These are phyloP conservation scores for Zygoascus ofunaensis DNA, from an alignment of 805 yeast genomes.

Conservation along the genomic window DNA sequence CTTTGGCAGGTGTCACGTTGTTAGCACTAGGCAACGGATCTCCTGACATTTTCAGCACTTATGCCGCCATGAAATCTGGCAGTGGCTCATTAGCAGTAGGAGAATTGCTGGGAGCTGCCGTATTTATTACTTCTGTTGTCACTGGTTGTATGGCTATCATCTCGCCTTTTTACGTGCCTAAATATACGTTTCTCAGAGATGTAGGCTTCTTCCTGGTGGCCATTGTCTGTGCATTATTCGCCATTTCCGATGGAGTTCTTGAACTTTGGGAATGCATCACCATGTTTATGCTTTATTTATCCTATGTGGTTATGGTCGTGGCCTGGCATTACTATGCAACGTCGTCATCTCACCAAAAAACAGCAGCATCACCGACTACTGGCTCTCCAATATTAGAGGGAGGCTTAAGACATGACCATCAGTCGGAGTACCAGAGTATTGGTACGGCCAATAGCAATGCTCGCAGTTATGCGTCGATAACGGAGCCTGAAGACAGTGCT, in stretches of 20 bases:
- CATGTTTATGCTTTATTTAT: slow-evolving; percentile 47
- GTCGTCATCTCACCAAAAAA: neutral
- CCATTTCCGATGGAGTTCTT: slow-evolving; percentile 48
- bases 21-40: slow-evolving; percentile 89
- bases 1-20: slow-evolving; percentile 76
- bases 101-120: slow-evolving; percentile 84
- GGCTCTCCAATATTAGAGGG: too few relatives aligned
- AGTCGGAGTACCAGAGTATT: too few relatives aligned
- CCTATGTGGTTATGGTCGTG: slow-evolving; percentile 47
- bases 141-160: slow-evolving; percentile 69
- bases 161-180: slow-evolving; percentile 50
- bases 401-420: too few relatives aligned
- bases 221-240: slow-evolving; percentile 40
- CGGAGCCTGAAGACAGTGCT: neutral
- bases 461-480: neutral
- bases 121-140: slow-evolving; percentile 70
- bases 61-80: slow-evolving; percentile 66
- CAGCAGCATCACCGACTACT: neutral
- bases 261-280: slow-evolving; percentile 45
- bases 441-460: neutral
- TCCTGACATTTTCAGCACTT: slow-evolving; percentile 81
- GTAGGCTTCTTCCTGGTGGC: slow-evolving; percentile 45
- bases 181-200: slow-evolving; percentile 49
- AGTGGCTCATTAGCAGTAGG: slow-evolving; percentile 76
- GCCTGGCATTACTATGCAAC: slow-evolving; percentile 33